phyloP scores from a whole-genome alignment of 352 stramenopile genomes.

The Salisapilia sapeloensis region DNA sequence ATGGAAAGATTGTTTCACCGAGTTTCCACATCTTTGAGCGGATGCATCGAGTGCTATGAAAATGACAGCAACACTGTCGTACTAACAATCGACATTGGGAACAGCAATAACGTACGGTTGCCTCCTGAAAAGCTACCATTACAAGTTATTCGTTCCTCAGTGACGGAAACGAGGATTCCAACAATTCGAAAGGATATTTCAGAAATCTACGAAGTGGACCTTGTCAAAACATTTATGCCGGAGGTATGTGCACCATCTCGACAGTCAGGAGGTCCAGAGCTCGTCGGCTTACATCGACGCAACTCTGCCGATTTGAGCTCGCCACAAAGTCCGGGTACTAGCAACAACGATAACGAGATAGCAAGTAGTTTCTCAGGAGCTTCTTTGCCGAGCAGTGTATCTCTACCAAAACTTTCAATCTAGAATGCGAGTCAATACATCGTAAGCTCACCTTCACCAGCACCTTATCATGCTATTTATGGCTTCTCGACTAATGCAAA shows the following conservation, averaged over 20 bases:
- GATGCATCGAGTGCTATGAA: slow-evolving; percentile 28
- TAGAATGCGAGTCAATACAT: too few species aligned
- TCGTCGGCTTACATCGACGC: too few species aligned
- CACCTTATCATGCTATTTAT: too few species aligned
- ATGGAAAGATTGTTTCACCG: slow-evolving; percentile 8
- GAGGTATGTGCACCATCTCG: not conserved
- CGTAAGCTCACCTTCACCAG: too few species aligned
- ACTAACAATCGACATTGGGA: slow-evolving; percentile 25
- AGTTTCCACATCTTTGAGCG: not conserved
- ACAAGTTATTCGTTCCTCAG: not conserved
- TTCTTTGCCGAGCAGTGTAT: too few species aligned
- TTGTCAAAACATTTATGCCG: slow-evolving; percentile 18
- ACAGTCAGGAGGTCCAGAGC: too few species aligned
- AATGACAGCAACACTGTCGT: slow-evolving; percentile 6
- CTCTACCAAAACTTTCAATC: too few species aligned
- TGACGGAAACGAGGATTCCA: not conserved
- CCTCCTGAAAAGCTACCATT: not conserved
- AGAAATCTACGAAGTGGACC: slow-evolving; percentile 48
- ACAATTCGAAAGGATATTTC: slow-evolving; percentile 13
- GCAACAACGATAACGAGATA: too few species aligned
- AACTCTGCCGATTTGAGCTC: too few species aligned
- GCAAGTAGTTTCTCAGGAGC: too few species aligned
- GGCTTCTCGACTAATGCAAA: too few species aligned
- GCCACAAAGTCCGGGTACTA: too few species aligned
- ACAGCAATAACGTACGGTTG: slow-evolving; percentile 7